Evolutionary conservation across 352 stramenopile genomes (phyloP).

Genomic region (Globisporangium cederbergense): DNA sequence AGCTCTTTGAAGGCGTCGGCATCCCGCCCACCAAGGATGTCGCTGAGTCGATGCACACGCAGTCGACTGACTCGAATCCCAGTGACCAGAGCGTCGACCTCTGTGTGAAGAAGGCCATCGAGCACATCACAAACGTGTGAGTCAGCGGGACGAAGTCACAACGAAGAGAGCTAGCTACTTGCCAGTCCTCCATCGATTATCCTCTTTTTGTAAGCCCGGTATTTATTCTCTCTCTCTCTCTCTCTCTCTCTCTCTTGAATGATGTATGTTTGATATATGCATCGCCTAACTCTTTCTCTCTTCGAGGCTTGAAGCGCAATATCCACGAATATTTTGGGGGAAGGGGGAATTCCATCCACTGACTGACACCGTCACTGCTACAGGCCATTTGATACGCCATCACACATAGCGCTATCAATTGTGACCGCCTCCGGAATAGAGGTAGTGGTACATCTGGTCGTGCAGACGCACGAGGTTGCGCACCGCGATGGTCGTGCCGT

Average conservation of each 20-base stretch:
- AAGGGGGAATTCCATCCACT: background rate
- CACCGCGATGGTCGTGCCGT: conserved; percentile 84
- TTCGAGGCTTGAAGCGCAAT: background rate
- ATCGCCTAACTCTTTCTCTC: background rate
- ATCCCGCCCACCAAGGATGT: conserved; percentile 54
- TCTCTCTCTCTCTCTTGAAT: background rate
- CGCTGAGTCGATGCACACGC: background rate
- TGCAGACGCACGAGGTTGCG: conserved; percentile 89
- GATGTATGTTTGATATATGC: conserved; percentile 2
- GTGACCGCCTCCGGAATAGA: conserved; percentile 45
- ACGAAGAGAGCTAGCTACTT: no score
- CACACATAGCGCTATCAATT: background rate
- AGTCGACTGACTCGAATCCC: background rate
- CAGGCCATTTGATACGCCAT: background rate
- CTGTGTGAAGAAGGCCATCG: conserved; percentile 66
- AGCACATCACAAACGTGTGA: conserved; percentile 64
- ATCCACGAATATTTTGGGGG: background rate
- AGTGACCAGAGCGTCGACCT: conserved; percentile 33
- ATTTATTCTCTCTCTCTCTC: conserved; percentile 8
- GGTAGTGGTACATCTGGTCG: conserved; percentile 95
- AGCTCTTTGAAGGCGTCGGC: conserved; percentile 58
- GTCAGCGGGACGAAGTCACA: background rate
- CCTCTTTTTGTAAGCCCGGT: conserved; percentile 8
- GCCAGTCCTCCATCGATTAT: background rate
- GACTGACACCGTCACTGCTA: background rate